Percentiles rank a stretch among this genome's conserved stretches.
Evolutionary conservation across 306 rosid species (phyloP).

Genomic region (Clitoria ternatea): DNA sequence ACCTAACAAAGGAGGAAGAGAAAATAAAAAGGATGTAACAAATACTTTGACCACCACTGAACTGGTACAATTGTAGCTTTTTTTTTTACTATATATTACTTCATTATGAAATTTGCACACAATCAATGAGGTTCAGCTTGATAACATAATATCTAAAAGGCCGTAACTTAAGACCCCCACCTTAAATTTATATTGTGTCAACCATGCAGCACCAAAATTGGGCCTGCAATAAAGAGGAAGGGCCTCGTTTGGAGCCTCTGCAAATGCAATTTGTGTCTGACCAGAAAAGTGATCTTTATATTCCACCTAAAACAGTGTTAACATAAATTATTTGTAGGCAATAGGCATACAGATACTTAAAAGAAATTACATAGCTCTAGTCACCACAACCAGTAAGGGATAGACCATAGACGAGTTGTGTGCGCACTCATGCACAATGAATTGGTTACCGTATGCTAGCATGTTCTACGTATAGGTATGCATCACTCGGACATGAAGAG

Average conservation of each 20-base stretch:
- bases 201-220: constrained; percentile 88
- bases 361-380: not conserved
- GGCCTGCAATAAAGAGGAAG: constrained; percentile 97
- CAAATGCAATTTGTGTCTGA: constrained; percentile 56
- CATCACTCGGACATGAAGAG: not conserved
- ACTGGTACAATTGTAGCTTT: not conserved
- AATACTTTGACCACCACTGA: not conserved
- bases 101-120: not conserved
- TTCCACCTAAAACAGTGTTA: constrained; percentile 61
- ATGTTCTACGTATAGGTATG: constrained; percentile 2
- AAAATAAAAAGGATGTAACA: constrained; percentile 16
- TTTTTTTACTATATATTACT: not conserved
- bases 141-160: constrained; percentile 4
- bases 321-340: constrained; percentile 13
- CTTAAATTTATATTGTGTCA: constrained; percentile 86
- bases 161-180: constrained; percentile 37
- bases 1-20: constrained; percentile 46
- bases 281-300: constrained; percentile 77
- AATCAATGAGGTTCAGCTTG: constrained; percentile 2
- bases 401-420: not conserved
- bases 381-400: constrained; percentile 4
- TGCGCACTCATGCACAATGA: not conserved
- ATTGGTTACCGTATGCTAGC: constrained; percentile 2
- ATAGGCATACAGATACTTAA: too few relatives aligned
- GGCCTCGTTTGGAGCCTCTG: constrained; percentile 95